Base-by-base conservation (phyloP, 768 basidiomycete genomes). In the Naganishia vishniacii region DNA sequence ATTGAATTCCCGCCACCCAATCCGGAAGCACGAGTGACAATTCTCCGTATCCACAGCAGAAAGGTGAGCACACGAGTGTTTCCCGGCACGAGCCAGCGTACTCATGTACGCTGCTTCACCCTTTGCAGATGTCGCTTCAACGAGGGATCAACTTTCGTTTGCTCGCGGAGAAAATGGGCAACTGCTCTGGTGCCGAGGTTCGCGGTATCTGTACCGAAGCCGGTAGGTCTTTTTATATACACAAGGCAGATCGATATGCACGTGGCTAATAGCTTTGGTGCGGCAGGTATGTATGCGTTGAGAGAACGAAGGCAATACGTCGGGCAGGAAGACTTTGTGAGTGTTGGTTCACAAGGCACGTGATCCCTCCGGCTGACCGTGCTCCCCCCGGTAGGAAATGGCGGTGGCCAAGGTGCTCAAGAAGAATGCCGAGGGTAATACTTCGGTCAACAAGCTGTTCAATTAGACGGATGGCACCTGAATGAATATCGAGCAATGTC, bases 161-260 rank as follows among this genome's bases (percentile, higher is more conserved):
- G 1, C 81, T 99, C 2, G 94, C 94, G 0, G 94, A 98, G 77
- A 98, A 99, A 83, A 99, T 98, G 94, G 94, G 94, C 0, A 91
- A 95, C 73, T 97, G 94, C 75, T 94, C 91, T 1, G 94, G 94
- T 69, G 94, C 94, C 1, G 94, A 99, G 77, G 94, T 97, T 16
- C 84, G 94, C 16, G 94, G 92, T 79, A 95, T 95, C 70, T 94
- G 91, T 75, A 94, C 93, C 0, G 91, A 94, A 80, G 92, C 91
- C n/a, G 53, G 53, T 56, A 26, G 40, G 53, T 56, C 5, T 89
- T 78, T 6, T 48, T 8, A 18, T n/a, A 60, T 11, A 3, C 15
- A n/a, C 3, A 51, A 4, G 25, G n/a, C 37, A 13, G 48, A 9
- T 41, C 31, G 62, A 65, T 11, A 48, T n/a, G 41, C 41, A 62